Conservation (phyloP, 768 basidiomycete genomes). For the Sporobolomyces pararoseus region DNA sequence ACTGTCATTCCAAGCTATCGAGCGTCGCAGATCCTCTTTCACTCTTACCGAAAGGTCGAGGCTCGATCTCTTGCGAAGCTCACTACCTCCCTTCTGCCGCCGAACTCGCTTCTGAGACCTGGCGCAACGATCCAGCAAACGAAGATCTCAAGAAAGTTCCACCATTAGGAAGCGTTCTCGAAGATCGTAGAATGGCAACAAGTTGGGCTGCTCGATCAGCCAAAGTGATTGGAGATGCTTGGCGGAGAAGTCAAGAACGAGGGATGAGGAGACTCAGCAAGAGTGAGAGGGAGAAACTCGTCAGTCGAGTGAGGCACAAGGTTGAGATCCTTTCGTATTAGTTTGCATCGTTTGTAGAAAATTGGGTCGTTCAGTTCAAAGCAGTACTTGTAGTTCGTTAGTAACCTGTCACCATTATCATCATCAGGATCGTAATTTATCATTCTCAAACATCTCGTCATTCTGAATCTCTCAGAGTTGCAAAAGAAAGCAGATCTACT, state of each 20-base stretch:
- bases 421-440: not conserved
- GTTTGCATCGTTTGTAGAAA: not conserved
- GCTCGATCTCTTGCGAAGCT: conserved; percentile 28
- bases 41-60: conserved; percentile 21
- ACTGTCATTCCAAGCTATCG: conserved; percentile 31
- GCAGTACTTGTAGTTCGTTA: not conserved
- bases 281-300: not conserved
- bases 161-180: conserved; percentile 8
- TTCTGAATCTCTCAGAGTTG: no score
- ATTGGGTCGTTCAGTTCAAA: no score
- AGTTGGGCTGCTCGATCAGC: conserved; percentile 30
- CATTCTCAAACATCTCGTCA: no score
- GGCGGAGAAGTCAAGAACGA: conserved; percentile 7
- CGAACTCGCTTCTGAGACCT: conserved; percentile 11
- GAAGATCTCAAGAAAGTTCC: conserved; percentile 21
- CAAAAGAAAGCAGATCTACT: no score
- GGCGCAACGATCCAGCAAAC: conserved; percentile 22
- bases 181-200: conserved; percentile 15
- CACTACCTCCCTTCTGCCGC: conserved; percentile 30
- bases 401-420: not conserved
- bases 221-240: not conserved
- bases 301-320: conserved; percentile 18
- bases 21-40: conserved; percentile 32
- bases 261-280: not conserved
- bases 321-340: conserved; percentile 21